Evolutionary conservation across 805 yeast species (phyloP).

Genomic region (Saturnispora gosingensis): DNA sequence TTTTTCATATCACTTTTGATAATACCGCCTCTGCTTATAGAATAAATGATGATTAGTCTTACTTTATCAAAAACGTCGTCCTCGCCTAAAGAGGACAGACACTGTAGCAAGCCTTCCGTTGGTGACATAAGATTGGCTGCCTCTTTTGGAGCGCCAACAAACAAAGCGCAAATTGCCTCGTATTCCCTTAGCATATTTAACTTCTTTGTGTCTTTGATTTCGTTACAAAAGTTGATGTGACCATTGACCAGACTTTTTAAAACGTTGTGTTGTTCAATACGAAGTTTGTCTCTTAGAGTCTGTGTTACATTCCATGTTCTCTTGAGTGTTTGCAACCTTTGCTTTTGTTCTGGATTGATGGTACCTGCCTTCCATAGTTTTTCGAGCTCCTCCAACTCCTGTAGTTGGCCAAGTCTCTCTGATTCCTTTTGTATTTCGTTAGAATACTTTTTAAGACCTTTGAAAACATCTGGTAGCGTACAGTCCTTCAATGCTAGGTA

Average conservation of each 20-base stretch:
- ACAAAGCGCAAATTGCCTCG: slow-evolving; percentile 7
- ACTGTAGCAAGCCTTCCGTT: slow-evolving; percentile 45
- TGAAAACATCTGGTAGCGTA: slow-evolving; percentile 21
- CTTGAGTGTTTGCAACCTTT: slow-evolving; percentile 3
- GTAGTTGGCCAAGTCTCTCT: slow-evolving; percentile 5
- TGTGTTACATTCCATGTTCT: slow-evolving; percentile 7
- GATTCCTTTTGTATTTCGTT: slow-evolving; percentile 3
- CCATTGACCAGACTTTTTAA: slow-evolving; percentile 7
- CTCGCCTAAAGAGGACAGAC: slow-evolving; percentile 35
- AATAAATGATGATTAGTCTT: slow-evolving; percentile 65
- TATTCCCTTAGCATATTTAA: slow-evolving; percentile 5
- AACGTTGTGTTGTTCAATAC: slow-evolving; percentile 2
- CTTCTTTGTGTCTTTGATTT: slow-evolving; percentile 5
- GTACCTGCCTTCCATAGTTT: slow-evolving; percentile 2
- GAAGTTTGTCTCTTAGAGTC: slow-evolving; percentile 6
- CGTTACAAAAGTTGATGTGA: slow-evolving; percentile 7
- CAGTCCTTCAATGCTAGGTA: slow-evolving; percentile 21
- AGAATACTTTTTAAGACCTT: slow-evolving; percentile 9
- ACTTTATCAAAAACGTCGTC: slow-evolving; percentile 51
- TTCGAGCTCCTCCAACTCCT: slow-evolving; percentile 4
- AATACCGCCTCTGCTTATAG: slow-evolving; percentile 74
- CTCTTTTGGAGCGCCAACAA: slow-evolving; percentile 5
- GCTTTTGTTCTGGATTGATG: slow-evolving; percentile 3
- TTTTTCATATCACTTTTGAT: slow-evolving; percentile 65
- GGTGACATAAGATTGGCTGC: slow-evolving; percentile 31